phyloP scores from a whole-genome alignment of 2,329 filamentous ascomycete genomes.

The Alternaria gansuensis region DNA sequence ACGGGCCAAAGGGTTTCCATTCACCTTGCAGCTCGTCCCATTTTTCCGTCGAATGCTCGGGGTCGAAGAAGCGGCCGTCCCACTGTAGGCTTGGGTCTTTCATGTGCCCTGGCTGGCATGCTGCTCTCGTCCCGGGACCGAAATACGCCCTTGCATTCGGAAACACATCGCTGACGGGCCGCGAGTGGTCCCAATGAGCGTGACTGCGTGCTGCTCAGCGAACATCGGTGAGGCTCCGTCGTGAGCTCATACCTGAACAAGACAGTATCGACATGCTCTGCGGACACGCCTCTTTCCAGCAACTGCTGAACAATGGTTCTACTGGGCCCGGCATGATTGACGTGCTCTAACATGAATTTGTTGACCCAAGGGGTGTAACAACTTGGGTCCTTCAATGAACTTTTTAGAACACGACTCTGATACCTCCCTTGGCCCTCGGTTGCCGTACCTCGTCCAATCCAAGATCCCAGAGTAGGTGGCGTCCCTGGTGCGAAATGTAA shows the following conservation, averaged over 20 bases:
- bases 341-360: constrained; percentile 39
- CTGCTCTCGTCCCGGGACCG: constrained; percentile 41
- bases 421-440: background rate
- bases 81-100: constrained; percentile 39
- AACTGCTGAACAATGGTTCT: constrained; percentile 43
- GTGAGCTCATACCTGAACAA: constrained; percentile 39
- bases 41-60: constrained; percentile 38
- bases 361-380: constrained; percentile 49
- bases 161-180: constrained; percentile 42
- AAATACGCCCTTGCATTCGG: constrained; percentile 45
- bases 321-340: constrained; percentile 43
- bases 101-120: constrained; percentile 46
- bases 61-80: constrained; percentile 49
- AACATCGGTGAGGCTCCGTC: background rate
- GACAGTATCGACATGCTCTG: constrained; percentile 38
- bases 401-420: constrained; percentile 2
- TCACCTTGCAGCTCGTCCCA: constrained; percentile 40
- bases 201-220: constrained; percentile 33
- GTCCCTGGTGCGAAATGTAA: constrained; percentile 36
- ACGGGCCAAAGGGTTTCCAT: constrained; percentile 49
- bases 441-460: constrained; percentile 42
- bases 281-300: constrained; percentile 29
- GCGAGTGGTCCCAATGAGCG: constrained; percentile 48
- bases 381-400: constrained; percentile 35
- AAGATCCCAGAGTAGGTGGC: constrained; percentile 47